These are phyloP conservation scores for Calonectria hawksworthii DNA, from an alignment of 2,329 filamentous ascomycete species.

Conservation along the genomic window DNA sequence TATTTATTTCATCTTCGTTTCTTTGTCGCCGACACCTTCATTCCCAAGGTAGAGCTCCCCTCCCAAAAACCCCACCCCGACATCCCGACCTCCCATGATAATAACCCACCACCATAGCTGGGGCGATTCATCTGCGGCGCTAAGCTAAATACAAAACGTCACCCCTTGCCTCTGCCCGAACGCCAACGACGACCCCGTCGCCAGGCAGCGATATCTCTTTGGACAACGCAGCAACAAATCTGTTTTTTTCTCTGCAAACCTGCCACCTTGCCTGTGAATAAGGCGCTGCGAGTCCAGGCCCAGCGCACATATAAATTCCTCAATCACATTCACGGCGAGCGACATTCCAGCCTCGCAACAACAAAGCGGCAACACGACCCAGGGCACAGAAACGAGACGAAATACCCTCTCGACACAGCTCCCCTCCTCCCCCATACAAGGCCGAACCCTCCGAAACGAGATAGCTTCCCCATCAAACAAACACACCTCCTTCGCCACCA, in stretches of 20 bases:
- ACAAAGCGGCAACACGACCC: not conserved
- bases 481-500: constrained; percentile 47
- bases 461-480: constrained; percentile 9
- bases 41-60: not conserved
- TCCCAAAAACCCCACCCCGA: not conserved
- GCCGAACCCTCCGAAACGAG: not conserved
- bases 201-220: constrained; percentile 12
- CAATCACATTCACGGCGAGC: not conserved
- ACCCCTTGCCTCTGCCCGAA: constrained; percentile 10
- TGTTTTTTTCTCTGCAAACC: not conserved
- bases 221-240: constrained; percentile 5
- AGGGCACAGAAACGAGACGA: not conserved
- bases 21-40: not conserved
- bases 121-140: constrained; percentile 11
- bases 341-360: constrained; percentile 7
- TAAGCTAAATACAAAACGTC: constrained; percentile 17
- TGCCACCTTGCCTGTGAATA: not conserved
- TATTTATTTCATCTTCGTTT: not conserved
- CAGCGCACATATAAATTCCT: constrained; percentile 7
- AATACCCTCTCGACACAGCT: not conserved
- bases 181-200: constrained; percentile 5
- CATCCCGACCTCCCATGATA: constrained; percentile 7
- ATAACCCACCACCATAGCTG: constrained; percentile 2
- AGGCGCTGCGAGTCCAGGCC: not conserved
- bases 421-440: not conserved